phyloP scores from a whole-genome alignment of 108 stramenopile species.

The Cyclotella kingstonii region DNA sequence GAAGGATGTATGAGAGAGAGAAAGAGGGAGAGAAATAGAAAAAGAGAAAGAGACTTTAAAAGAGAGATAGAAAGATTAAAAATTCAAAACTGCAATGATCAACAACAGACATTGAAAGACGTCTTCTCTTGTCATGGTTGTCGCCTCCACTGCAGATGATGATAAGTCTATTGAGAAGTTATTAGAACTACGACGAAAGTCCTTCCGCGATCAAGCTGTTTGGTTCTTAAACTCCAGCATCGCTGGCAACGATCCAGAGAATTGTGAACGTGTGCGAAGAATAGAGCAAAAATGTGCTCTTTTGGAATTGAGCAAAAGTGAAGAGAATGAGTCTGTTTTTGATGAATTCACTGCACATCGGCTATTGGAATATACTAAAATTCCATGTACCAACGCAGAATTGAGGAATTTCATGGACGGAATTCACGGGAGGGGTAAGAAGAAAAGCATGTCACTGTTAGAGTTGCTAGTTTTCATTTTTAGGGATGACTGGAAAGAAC shows the following conservation, averaged over 20 bases:
- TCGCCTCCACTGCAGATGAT: not conserved
- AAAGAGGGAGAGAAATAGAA: no score
- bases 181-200: conserved; percentile 10
- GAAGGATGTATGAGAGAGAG: no score
- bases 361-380: conserved; percentile 7
- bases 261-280: conserved; percentile 12
- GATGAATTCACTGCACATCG: conserved; percentile 19
- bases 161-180: not conserved
- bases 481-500: conserved; percentile 10
- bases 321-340: conserved; percentile 5
- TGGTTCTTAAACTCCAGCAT: conserved; percentile 18
- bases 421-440: not conserved
- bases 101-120: no score
- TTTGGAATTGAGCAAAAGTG: not conserved
- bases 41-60: no score
- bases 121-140: no score
- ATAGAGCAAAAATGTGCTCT: conserved; percentile 16
- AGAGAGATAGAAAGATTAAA: not conserved
- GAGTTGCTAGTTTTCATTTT: conserved; percentile 11
- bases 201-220: conserved; percentile 17
- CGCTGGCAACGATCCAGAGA: conserved; percentile 5
- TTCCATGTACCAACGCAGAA: not conserved
- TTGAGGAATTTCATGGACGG: conserved; percentile 9
- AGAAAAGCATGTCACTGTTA: conserved; percentile 9
- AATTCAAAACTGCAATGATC: not conserved